A percentile compares a stretch with the other conserved stretches of the same genome.
These are phyloP conservation scores for Hypoxylon rickii DNA, from an alignment of 495 filamentous ascomycete genomes.

Conservation along the genomic window DNA sequence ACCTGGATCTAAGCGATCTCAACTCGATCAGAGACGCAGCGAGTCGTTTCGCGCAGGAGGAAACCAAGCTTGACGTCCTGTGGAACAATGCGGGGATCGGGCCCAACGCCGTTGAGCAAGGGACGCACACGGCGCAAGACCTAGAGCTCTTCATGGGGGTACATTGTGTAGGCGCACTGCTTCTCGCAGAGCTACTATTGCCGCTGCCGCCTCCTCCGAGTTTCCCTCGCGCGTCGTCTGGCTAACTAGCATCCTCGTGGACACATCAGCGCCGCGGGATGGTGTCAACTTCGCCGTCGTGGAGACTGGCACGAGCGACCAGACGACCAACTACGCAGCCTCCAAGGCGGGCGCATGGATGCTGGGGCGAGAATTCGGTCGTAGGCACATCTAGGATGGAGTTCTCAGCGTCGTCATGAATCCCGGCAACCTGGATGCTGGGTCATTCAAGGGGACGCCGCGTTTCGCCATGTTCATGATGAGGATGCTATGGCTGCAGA, in stretches of 20 bases:
- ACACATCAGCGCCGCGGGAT: conserved; percentile 26
- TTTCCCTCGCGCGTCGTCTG: conserved; percentile 17
- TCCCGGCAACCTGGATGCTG: conserved; percentile 43
- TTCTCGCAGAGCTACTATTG: conserved; percentile 46
- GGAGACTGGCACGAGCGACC: conserved; percentile 26
- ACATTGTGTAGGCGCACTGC: conserved; percentile 42
- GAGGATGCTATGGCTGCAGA: conserved; percentile 35
- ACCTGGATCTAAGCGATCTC: conserved; percentile 54
- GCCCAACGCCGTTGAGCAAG: conserved; percentile 19
- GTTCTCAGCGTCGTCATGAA: conserved; percentile 47
- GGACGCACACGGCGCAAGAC: conserved; percentile 36
- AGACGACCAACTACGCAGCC: conserved; percentile 37
- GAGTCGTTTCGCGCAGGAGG: conserved; percentile 41
- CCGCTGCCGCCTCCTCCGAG: conserved; percentile 30
- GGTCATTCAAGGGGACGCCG: conserved; percentile 24
- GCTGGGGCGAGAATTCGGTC: conserved; percentile 34
- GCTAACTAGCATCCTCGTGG: conserved; percentile 30
- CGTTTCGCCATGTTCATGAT: conserved; percentile 18
- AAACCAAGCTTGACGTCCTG: conserved; percentile 55
- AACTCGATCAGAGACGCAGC: conserved; percentile 50
- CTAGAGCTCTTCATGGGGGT: conserved; percentile 39
- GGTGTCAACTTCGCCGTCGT: conserved; percentile 41
- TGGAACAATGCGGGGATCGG: conserved; percentile 60
- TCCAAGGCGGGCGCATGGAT: conserved; percentile 45
- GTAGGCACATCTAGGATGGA: conserved; percentile 14